Percentiles rank a stretch among this genome's conserved stretches.
Evolutionary conservation across 805 yeast genomes (phyloP).

Genomic region (Metschnikowia vanudenii): DNA sequence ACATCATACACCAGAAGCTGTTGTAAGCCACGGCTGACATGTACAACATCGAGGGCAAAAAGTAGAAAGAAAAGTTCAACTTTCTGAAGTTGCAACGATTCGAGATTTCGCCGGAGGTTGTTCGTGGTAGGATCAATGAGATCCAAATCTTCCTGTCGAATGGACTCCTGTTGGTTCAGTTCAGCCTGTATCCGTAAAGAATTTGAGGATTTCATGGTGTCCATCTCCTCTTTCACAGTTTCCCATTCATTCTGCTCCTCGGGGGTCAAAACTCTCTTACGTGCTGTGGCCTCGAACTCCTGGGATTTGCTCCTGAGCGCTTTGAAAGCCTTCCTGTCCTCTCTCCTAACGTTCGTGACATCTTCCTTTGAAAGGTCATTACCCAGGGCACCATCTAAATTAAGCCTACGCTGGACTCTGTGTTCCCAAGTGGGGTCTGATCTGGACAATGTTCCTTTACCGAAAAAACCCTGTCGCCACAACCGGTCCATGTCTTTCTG

Average conservation of each 20-base stretch:
- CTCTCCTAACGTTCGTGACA: constrained; percentile 68
- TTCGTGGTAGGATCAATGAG: constrained; percentile 16
- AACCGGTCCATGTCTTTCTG: constrained; percentile 50
- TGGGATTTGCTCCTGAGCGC: constrained; percentile 51
- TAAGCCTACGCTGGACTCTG: constrained; percentile 50
- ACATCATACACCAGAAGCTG: constrained; percentile 22
- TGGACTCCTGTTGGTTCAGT: neutral
- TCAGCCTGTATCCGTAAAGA: neutral
- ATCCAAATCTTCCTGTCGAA: constrained; percentile 14
- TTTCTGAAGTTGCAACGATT: constrained; percentile 67
- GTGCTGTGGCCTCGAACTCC: constrained; percentile 50
- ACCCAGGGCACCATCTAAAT: constrained; percentile 32
- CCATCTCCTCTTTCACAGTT: constrained; percentile 12
- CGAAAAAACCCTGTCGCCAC: constrained; percentile 90
- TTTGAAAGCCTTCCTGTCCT: constrained; percentile 72
- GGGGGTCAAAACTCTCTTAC: constrained; percentile 26
- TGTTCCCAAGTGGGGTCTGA: constrained; percentile 89
- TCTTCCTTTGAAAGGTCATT: constrained; percentile 60
- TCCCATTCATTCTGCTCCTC: constrained; percentile 28
- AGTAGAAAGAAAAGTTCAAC: constrained; percentile 71
- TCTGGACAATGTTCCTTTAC: constrained; percentile 85
- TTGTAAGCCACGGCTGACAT: constrained; percentile 23
- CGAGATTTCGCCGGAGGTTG: constrained; percentile 26
- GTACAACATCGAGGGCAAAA: constrained; percentile 52
- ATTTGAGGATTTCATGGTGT: constrained; percentile 5